These are phyloP conservation scores for Salix purpurea DNA, from an alignment of 345 rosid species.

Conservation along the genomic window DNA sequence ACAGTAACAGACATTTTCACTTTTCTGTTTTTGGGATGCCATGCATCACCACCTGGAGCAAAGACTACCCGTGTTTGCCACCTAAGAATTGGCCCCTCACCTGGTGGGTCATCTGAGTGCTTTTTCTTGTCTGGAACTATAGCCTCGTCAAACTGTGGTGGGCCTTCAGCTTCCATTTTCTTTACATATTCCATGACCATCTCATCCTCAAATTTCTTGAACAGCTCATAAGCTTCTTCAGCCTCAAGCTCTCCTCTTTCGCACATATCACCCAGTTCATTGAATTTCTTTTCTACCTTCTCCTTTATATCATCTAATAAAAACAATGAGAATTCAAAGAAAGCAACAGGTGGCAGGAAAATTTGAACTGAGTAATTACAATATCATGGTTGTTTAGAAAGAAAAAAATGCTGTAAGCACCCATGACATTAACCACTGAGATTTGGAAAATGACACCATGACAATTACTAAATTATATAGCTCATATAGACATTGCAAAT, in stretches of 20 bases:
- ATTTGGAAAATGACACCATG: too few relatives aligned
- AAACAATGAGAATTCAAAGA: background rate
- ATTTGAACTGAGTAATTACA: background rate
- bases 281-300: constrained; percentile 69
- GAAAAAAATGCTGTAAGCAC: too few relatives aligned
- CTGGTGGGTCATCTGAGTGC: constrained; percentile 70
- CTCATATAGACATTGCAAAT: too few relatives aligned
- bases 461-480: too few relatives aligned
- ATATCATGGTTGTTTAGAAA: background rate
- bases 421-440: too few relatives aligned
- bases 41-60: constrained; percentile 93
- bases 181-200: constrained; percentile 62
- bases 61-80: constrained; percentile 87
- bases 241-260: constrained; percentile 74
- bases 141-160: constrained; percentile 52
- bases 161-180: constrained; percentile 61
- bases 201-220: constrained; percentile 86
- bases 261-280: constrained; percentile 82
- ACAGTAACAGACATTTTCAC: constrained; percentile 90
- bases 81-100: constrained; percentile 84
- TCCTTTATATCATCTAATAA: constrained; percentile 72
- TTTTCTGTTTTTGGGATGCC: constrained; percentile 98
- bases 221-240: constrained; percentile 73
- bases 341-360: background rate
- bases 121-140: constrained; percentile 46